A percentile compares a stretch with the other conserved stretches of the same genome.
Evolutionary conservation across 78 protist genomes (phyloP).

Genomic region (Guillardia theta): DNA sequence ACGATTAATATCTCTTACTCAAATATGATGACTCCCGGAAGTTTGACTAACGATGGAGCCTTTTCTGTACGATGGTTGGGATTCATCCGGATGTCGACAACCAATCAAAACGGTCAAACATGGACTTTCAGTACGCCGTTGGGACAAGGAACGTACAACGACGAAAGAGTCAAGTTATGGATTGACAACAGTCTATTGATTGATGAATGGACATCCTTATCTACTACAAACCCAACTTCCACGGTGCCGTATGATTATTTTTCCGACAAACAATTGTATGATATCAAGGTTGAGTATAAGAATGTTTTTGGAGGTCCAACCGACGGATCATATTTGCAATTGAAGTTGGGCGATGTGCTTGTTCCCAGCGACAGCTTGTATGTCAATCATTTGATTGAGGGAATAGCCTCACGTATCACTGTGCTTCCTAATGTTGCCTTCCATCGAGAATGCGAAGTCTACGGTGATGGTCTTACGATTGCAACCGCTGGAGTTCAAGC

Average conservation of each 20-base stretch:
- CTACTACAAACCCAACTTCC: neutral
- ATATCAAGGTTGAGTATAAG: slow-evolving; percentile 43
- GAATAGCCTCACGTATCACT: neutral
- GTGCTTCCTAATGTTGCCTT: slow-evolving; percentile 24
- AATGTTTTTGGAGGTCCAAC: neutral
- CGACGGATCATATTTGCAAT: neutral
- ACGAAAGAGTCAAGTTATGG: slow-evolving; percentile 16
- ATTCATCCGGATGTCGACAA: neutral
- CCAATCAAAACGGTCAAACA: neutral
- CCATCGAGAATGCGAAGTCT: neutral
- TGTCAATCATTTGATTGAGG: neutral
- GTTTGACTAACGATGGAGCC: neutral
- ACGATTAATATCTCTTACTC: neutral
- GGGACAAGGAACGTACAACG: neutral
- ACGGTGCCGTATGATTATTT: neutral
- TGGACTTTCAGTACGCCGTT: neutral
- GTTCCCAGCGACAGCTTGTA: neutral
- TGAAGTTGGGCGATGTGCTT: neutral
- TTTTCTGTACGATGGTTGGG: neutral
- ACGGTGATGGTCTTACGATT: slow-evolving; percentile 26
- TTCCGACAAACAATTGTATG: neutral
- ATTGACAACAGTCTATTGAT: slow-evolving; percentile 18
- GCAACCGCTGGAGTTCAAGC: slow-evolving; percentile 22
- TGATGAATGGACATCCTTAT: neutral
- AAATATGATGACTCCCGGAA: neutral